phyloP scores from a whole-genome alignment of 176 grass and related monocot genomes.

The Carex littledalei region DNA sequence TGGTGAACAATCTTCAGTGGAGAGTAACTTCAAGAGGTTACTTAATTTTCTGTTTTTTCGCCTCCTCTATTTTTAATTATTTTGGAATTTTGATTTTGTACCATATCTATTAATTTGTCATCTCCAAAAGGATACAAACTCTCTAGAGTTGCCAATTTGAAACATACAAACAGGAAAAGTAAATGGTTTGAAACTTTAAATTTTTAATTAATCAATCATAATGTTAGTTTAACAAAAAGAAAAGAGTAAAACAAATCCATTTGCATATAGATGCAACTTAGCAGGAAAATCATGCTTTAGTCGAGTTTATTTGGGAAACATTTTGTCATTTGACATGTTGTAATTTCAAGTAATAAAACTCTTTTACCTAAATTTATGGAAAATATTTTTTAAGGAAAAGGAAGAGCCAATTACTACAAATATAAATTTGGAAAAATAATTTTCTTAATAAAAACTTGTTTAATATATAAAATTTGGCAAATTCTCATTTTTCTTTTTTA shows the following conservation, averaged over 20 bases:
- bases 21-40: constrained; percentile 25
- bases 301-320: background rate
- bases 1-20: constrained; percentile 30
- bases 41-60: background rate
- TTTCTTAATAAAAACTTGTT: background rate
- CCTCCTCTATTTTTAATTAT: background rate
- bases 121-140: background rate
- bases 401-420: background rate
- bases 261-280: background rate
- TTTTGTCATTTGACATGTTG: background rate
- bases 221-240: background rate
- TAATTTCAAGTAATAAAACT: background rate
- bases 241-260: background rate
- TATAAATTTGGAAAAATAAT: background rate
- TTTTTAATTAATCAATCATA: background rate
- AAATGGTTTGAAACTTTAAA: background rate
- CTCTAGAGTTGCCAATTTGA: background rate
- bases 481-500: background rate
- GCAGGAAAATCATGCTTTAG: background rate
- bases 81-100: background rate
- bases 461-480: background rate
- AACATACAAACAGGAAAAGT: background rate
- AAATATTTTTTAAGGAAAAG: background rate
- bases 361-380: background rate
- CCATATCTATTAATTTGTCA: background rate